These are phyloP conservation scores for Plicaturopsis crispa DNA, from an alignment of 768 basidiomycete genomes.

Conservation along the genomic window DNA sequence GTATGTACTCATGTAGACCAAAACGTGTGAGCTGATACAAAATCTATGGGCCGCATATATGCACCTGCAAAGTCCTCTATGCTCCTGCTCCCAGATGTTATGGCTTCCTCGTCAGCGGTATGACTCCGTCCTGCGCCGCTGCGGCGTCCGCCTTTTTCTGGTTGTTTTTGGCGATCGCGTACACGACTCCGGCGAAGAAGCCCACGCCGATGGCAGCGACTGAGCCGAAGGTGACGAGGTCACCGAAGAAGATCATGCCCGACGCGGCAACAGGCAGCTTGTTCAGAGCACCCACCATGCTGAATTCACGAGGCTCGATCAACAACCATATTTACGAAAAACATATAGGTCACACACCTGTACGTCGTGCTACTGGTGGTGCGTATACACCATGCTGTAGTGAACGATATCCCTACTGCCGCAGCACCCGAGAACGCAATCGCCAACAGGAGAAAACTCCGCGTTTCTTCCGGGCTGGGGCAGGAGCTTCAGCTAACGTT, in stretches of 20 bases:
- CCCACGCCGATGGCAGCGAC: slow-evolving; percentile 84
- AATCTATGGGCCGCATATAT: too few species aligned
- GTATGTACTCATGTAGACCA: too few species aligned
- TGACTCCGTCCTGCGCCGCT: slow-evolving; percentile 39
- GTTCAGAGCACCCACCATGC: slow-evolving; percentile 96
- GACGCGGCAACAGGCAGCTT: slow-evolving; percentile 97
- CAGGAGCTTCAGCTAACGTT: slow-evolving; percentile 3
- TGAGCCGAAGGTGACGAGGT: slow-evolving; percentile 80
- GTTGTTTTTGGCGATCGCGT: slow-evolving; percentile 91
- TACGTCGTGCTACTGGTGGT: slow-evolving; percentile 98
- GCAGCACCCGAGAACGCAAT: slow-evolving; percentile 97
- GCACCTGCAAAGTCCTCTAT: not conserved
- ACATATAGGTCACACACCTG: slow-evolving; percentile 41
- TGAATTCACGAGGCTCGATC: slow-evolving; percentile 19
- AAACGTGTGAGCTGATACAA: too few species aligned
- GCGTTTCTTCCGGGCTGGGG: slow-evolving; percentile 72
- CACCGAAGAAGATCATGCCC: slow-evolving; percentile 97
- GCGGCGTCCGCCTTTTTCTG: slow-evolving; percentile 73
- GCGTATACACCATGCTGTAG: slow-evolving; percentile 97
- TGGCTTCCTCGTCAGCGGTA: slow-evolving; percentile 56
- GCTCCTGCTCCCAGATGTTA: slow-evolving; percentile 7
- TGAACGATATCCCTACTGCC: slow-evolving; percentile 96
- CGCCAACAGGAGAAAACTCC: slow-evolving; percentile 71
- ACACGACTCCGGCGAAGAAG: slow-evolving; percentile 87
- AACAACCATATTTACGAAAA: slow-evolving; percentile 3